These are phyloP conservation scores for Heracleum sosnowskyi DNA, from an alignment of 129 eudicot genomes.

Conservation along the genomic window DNA sequence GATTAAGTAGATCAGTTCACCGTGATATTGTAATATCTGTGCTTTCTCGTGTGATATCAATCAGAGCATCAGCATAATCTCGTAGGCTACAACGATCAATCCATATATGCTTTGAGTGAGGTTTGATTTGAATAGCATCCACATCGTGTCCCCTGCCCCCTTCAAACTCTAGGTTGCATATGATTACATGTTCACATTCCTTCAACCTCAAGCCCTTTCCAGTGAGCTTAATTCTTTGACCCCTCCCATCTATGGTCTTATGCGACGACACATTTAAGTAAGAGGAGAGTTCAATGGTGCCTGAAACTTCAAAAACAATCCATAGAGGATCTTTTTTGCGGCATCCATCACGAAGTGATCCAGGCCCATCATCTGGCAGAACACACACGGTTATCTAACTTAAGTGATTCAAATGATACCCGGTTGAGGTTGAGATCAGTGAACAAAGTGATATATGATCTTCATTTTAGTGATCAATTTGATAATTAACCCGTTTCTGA, in stretches of 20 bases:
- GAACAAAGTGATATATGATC: too few species aligned
- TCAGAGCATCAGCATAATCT: slow-evolving; percentile 79
- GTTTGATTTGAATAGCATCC: slow-evolving; percentile 91
- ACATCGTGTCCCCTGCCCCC: slow-evolving; percentile 87
- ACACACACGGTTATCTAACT: too few species aligned
- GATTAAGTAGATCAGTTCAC: slow-evolving; percentile 23
- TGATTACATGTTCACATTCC: slow-evolving; percentile 85
- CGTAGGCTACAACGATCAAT: slow-evolving; percentile 84
- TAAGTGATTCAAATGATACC: too few species aligned
- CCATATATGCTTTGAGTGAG: slow-evolving; percentile 93
- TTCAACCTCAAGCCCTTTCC: slow-evolving; percentile 85
- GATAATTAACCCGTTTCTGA: too few species aligned
- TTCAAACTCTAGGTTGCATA: slow-evolving; percentile 86
- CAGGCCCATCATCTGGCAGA: slow-evolving; percentile 86
- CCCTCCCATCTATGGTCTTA: slow-evolving; percentile 94
- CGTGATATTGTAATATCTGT: slow-evolving; percentile 86
- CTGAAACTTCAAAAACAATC: slow-evolving; percentile 88
- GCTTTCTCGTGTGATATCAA: slow-evolving; percentile 77
- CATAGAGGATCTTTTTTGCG: slow-evolving; percentile 74
- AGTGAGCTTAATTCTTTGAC: slow-evolving; percentile 65
- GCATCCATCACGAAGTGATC: slow-evolving; percentile 85
- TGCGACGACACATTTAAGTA: slow-evolving; percentile 69
- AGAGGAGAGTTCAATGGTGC: slow-evolving; percentile 62
- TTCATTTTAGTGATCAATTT: too few species aligned
- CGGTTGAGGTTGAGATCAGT: too few species aligned